Evolutionary conservation across 1,284 basidiomycete species (phyloP), one percentile per base, ranked within the genome.

Genomic region (Fomes fomentarius): DNA sequence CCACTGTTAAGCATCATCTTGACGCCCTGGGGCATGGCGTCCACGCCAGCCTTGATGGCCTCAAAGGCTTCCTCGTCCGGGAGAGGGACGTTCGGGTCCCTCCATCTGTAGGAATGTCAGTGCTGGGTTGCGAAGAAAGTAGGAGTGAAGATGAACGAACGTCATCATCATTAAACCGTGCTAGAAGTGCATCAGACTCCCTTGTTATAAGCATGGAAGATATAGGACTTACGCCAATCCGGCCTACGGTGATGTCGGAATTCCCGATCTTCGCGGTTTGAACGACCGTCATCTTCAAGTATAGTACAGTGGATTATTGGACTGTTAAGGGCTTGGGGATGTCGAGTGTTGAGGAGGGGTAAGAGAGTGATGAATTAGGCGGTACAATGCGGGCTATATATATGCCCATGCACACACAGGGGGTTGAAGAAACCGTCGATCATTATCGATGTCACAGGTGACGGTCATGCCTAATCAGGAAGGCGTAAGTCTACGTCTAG

Each of bases 1-100:
- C 42, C 11, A 28, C 73, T 77, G 53, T 80, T 80, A 46, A 81
- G 51, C 39, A 80, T 56, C 71, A 76, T 74, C 64, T 80, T 85
- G 35, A 74, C 65, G 19, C 74, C 76, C 0, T 69, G 54, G 7
- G 78, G 78, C n/a, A 78, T 70, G 0, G 80, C 77, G 25, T 83
- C 78, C 38, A 89, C 73, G 15, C 80, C 80, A 3, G 84, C 81
- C 64, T 82, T 85, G 74, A 89, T 84, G 7, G 82, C 74, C 35
- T 76, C 79, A 55, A 89, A 87, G n/a, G 78, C 78, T 17, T 79
- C 71, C 47, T 83, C 78, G 40, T 89, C 83, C 1, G 80, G 66
- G 2, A 75, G 69, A 14, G 72, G 74, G 24, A 60, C 6, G 44
- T 43, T 50, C 7, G 50, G 54, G 17, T 52, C 52, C 28, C 57